phyloP scores from a whole-genome alignment of 2,329 filamentous ascomycete genomes.

The Xylaria sp. region DNA sequence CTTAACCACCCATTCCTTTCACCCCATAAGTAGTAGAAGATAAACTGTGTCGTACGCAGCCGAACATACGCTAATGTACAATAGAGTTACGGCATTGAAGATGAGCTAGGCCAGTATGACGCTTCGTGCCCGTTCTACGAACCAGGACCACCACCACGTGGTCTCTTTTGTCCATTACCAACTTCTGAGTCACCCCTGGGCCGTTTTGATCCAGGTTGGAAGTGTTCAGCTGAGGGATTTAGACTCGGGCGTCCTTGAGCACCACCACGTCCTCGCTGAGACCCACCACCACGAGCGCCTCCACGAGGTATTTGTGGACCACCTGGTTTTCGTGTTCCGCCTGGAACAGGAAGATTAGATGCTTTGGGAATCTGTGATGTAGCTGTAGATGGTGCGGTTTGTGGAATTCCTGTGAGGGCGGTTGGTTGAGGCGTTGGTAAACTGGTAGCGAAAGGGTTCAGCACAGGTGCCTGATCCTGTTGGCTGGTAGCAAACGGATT shows the following conservation, averaged over 20 bases:
- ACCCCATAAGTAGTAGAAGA: constrained; percentile 16
- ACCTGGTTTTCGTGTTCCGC: constrained; percentile 50
- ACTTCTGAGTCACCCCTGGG: constrained; percentile 61
- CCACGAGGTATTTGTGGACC: constrained; percentile 45
- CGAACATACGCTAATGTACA: constrained; percentile 34
- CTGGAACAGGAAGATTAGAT: constrained; percentile 54
- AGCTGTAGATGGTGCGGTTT: constrained; percentile 34
- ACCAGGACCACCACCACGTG: constrained; percentile 49
- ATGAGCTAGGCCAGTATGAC: neutral
- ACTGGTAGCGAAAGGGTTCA: constrained; percentile 42
- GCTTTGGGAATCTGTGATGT: constrained; percentile 50
- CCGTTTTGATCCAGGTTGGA: constrained; percentile 66
- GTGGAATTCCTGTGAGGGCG: constrained; percentile 33
- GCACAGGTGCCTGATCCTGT: constrained; percentile 32
- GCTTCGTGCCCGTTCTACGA: constrained; percentile 31
- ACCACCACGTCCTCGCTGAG: constrained; percentile 53
- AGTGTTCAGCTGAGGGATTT: constrained; percentile 63
- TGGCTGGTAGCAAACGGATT: constrained; percentile 42
- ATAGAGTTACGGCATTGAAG: constrained; percentile 8
- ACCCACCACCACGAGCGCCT: constrained; percentile 50
- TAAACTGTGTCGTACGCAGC: constrained; percentile 4
- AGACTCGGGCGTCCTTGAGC: constrained; percentile 54
- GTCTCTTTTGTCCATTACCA: constrained; percentile 54
- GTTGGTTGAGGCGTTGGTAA: constrained; percentile 34
- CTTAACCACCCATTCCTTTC: constrained; percentile 19